Conservation (phyloP, 192 early-diverging fungal genomes). For the Phlyctochytrium bullatum region DNA sequence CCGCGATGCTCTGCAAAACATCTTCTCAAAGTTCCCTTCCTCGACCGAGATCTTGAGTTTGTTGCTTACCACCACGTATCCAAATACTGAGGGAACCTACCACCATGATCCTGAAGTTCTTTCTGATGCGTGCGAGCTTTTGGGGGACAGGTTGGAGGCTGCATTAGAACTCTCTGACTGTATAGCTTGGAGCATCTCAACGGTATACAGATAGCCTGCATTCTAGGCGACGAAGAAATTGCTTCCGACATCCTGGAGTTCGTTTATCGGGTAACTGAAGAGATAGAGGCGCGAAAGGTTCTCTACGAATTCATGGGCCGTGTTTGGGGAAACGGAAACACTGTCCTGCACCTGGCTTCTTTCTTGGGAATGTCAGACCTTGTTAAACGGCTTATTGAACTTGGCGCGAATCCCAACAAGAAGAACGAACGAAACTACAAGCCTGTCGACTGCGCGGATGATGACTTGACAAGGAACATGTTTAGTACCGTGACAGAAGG, state of each 20-base stretch:
- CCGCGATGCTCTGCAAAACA: conserved; percentile 13
- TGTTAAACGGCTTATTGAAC: conserved; percentile 54
- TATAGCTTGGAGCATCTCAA: conserved; percentile 52
- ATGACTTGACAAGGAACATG: conserved; percentile 49
- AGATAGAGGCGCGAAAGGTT: conserved; percentile 60
- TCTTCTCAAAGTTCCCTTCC: conserved; percentile 21
- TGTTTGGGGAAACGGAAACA: conserved; percentile 69
- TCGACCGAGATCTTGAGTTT: conserved; percentile 36
- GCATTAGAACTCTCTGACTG: neutral
- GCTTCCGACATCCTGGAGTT: conserved; percentile 61
- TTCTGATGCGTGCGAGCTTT: conserved; percentile 55
- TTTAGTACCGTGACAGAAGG: conserved; percentile 42
- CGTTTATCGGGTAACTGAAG: conserved; percentile 51
- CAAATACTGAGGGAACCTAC: conserved; percentile 55
- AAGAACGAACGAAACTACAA: conserved; percentile 60
- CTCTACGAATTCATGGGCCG: conserved; percentile 68
- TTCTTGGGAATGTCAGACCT: conserved; percentile 66
- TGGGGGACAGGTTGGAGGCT: conserved; percentile 46
- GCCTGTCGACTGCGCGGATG: conserved; percentile 68
- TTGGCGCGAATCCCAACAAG: conserved; percentile 48
- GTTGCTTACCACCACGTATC: conserved; percentile 47
- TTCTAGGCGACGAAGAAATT: conserved; percentile 64
- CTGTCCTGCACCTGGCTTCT: conserved; percentile 59
- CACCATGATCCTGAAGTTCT: conserved; percentile 57
- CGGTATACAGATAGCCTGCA: conserved; percentile 62